Evolutionary conservation across 2,329 filamentous ascomycete genomes (phyloP).

Genomic region (Emydomyces testavorans): DNA sequence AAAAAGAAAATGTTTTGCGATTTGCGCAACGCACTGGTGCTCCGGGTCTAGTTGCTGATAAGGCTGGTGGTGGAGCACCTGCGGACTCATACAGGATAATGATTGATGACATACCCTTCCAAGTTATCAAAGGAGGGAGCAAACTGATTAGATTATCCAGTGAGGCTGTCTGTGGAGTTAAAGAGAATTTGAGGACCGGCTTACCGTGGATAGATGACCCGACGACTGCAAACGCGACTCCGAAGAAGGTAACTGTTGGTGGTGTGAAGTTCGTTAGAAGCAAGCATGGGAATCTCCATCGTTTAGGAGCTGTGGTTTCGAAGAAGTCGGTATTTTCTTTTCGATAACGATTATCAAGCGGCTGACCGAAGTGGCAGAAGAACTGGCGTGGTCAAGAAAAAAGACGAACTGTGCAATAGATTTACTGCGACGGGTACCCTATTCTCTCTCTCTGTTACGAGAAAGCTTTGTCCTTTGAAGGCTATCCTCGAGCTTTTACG

Average conservation of each 20-base stretch:
- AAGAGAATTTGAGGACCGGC: conserved; percentile 32
- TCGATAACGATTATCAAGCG: background rate
- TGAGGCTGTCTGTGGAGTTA: conserved; percentile 35
- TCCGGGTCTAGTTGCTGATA: conserved; percentile 12
- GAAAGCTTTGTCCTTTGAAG: conserved; percentile 3
- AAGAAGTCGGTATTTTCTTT: conserved; percentile 56
- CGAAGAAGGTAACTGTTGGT: conserved; percentile 59
- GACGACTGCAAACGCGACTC: conserved; percentile 55
- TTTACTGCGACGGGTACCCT: conserved; percentile 46
- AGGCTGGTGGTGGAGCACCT: conserved; percentile 20
- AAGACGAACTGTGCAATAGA: conserved; percentile 60
- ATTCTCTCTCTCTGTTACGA: conserved; percentile 22
- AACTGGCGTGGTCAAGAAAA: conserved; percentile 50
- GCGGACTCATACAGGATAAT: conserved; percentile 49
- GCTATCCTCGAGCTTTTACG: background rate
- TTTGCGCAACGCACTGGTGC: conserved; percentile 28
- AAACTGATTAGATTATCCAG: conserved; percentile 66
- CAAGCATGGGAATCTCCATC: conserved; percentile 77
- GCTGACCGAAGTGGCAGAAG: conserved; percentile 23
- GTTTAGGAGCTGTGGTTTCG: conserved; percentile 60
- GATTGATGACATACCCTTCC: conserved; percentile 62
- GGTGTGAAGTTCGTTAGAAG: conserved; percentile 75
- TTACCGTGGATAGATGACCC: conserved; percentile 41
- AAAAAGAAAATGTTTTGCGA: conserved; percentile 31
- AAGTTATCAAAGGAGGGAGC: conserved; percentile 63